Percentiles rank a stretch among this genome's conserved stretches.
phyloP scores from a whole-genome alignment of 257 asterid species.

The Salvia splendens region DNA sequence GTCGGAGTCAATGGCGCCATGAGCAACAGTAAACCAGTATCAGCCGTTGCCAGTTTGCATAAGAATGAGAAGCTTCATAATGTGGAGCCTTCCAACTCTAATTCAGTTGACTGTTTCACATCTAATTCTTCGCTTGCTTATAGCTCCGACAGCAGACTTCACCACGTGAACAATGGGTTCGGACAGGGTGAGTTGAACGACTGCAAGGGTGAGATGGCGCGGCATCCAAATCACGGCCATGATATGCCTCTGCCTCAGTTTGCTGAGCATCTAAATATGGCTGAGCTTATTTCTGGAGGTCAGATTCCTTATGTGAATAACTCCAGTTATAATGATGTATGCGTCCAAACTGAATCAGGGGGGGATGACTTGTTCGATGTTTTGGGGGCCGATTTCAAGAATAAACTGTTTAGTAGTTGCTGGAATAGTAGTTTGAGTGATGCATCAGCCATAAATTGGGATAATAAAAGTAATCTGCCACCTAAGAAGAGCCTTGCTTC shows the following conservation, averaged over 20 bases:
- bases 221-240: constrained; percentile 39
- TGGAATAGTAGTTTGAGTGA: constrained; percentile 43
- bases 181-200: constrained; percentile 29
- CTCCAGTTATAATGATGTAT: constrained; percentile 39
- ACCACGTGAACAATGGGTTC: constrained; percentile 29
- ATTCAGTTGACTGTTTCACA: constrained; percentile 31
- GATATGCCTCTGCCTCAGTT: constrained; percentile 33
- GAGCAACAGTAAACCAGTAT: constrained; percentile 32
- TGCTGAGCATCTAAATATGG: constrained; percentile 29
- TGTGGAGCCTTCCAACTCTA: constrained; percentile 36
- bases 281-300: constrained; percentile 37
- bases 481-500: constrained; percentile 39
- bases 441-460: constrained; percentile 40
- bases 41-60: constrained; percentile 31
- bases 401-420: constrained; percentile 51
- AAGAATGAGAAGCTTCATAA: constrained; percentile 38
- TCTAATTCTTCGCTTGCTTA: constrained; percentile 33
- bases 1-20: constrained; percentile 34
- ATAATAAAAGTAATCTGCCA: constrained; percentile 31
- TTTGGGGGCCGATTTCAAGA: constrained; percentile 80
- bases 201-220: constrained; percentile 31
- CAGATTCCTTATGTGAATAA: constrained; percentile 26
- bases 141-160: constrained; percentile 33
- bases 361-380: constrained; percentile 86
- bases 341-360: constrained; percentile 43